These are phyloP conservation scores for Capsicum pubescens DNA, from an alignment of 257 asterid genomes.

Conservation along the genomic window DNA sequence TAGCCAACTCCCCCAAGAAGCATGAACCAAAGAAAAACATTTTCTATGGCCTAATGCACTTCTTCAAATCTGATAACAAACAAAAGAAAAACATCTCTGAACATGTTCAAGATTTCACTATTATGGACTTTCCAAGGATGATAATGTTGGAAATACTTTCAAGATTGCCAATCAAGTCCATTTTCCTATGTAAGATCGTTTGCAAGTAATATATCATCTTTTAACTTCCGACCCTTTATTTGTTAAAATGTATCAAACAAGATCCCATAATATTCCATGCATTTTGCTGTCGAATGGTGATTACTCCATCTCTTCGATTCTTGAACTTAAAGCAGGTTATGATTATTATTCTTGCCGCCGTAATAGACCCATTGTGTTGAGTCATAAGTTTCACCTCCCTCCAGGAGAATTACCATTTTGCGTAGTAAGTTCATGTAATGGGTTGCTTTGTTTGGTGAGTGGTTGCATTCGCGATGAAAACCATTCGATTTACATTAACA, in stretches of 20 bases:
- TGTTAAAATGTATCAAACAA: neutral
- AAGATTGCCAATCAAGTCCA: neutral
- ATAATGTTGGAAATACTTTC: neutral
- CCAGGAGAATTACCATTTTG: neutral
- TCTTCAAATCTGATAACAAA: too few species aligned
- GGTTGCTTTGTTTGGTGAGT: neutral
- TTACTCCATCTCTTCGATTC: neutral
- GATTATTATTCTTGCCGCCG: neutral
- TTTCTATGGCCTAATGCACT: too few species aligned
- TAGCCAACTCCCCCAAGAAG: too few species aligned
- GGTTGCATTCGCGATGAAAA: neutral
- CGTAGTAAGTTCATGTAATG: neutral
- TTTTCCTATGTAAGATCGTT: neutral
- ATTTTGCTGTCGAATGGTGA: neutral
- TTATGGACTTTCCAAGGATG: too few species aligned
- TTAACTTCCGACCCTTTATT: neutral
- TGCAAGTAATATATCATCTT: neutral
- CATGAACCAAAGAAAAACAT: too few species aligned
- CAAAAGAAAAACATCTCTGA: too few species aligned
- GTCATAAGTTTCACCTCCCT: neutral
- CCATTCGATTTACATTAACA: neutral
- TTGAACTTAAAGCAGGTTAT: neutral
- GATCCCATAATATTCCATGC: neutral
- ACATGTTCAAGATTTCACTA: too few species aligned
- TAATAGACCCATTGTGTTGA: neutral